Percentiles rank a stretch among this genome's conserved stretches.
Conservation (phyloP, 2,329 filamentous ascomycete genomes). For the Sporothrix inflata region DNA sequence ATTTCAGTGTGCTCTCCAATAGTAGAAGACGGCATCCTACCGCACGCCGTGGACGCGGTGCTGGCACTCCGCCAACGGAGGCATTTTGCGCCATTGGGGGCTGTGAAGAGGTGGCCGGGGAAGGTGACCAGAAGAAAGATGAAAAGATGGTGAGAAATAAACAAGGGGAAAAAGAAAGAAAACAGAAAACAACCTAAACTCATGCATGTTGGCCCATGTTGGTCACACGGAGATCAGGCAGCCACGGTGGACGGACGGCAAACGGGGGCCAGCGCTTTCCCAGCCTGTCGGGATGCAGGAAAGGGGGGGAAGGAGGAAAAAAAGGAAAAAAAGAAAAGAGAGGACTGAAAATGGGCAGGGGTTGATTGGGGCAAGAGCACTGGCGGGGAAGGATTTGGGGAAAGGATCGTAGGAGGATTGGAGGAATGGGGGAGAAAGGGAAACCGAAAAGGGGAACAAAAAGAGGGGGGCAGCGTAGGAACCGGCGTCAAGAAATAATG, state of each 20-base stretch:
- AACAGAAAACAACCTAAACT: neutral
- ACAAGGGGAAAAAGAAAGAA: neutral
- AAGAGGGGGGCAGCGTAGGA: neutral
- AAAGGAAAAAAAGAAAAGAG: neutral
- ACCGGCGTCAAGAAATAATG: neutral
- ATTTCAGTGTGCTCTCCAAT: neutral
- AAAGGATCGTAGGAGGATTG: constrained; percentile 1
- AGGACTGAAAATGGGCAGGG: neutral
- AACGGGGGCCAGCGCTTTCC: constrained; percentile 4
- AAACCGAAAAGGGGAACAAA: neutral
- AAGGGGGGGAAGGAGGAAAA: neutral
- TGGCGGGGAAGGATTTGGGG: constrained; percentile 2
- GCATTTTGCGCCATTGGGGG: neutral
- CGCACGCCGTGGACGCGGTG: neutral
- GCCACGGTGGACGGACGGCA: neutral
- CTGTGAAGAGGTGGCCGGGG: neutral
- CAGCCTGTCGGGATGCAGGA: constrained; percentile 21
- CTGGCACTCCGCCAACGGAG: neutral
- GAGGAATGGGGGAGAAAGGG: neutral
- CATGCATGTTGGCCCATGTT: constrained; percentile 8
- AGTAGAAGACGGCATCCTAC: neutral
- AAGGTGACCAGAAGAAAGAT: neutral
- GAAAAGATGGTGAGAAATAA: neutral
- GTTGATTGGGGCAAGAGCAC: neutral
- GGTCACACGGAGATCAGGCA: constrained; percentile 16